These are phyloP conservation scores for Penicillium brasilianum DNA, from an alignment of 2,329 filamentous ascomycete genomes.

Conservation along the genomic window DNA sequence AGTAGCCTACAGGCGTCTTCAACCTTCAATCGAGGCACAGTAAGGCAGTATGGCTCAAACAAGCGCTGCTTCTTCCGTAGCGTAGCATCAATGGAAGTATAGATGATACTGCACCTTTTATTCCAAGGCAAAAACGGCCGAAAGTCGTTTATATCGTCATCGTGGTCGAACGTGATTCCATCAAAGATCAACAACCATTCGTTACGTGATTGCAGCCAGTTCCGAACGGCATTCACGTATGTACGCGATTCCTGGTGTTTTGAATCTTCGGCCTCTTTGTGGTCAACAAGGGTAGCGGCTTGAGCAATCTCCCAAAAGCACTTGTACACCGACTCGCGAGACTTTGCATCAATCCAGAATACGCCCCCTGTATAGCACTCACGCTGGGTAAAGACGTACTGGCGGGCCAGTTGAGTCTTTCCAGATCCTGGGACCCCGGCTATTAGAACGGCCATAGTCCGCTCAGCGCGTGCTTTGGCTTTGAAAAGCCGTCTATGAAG, in stretches of 20 bases:
- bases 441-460: constrained; percentile 68
- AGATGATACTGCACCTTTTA: constrained; percentile 67
- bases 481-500: constrained; percentile 66
- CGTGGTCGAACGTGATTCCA: constrained; percentile 65
- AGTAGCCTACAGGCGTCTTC: constrained; percentile 66
- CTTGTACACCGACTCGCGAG: constrained; percentile 61
- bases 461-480: constrained; percentile 60
- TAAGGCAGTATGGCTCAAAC: constrained; percentile 64
- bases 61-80: constrained; percentile 60
- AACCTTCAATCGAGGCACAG: constrained; percentile 59
- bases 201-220: constrained; percentile 66
- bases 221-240: constrained; percentile 62
- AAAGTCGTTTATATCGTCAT: constrained; percentile 57
- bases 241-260: constrained; percentile 49
- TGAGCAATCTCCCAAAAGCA: constrained; percentile 71
- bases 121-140: constrained; percentile 68
- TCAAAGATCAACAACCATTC: constrained; percentile 72
- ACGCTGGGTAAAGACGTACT: constrained; percentile 68
- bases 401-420: constrained; percentile 70
- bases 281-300: constrained; percentile 57
- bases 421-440: constrained; percentile 69
- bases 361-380: constrained; percentile 67
- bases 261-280: constrained; percentile 45
- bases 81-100: constrained; percentile 69
- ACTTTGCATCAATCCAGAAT: constrained; percentile 72